Conservation (phyloP, 1,139 yeast genomes). For the Blastobotrys apis region DNA sequence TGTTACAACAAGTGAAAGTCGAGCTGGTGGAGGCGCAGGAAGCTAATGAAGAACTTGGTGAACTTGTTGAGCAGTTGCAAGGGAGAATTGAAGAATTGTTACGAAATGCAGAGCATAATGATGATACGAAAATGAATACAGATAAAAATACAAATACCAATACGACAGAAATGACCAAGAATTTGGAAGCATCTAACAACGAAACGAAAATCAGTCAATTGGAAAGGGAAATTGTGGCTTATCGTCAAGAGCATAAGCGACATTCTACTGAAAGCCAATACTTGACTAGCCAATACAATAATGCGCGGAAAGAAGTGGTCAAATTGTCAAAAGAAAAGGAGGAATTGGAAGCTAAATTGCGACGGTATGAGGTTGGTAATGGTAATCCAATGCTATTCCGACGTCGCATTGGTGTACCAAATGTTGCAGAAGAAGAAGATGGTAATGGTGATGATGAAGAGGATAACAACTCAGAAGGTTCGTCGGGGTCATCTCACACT, state of each 20-base stretch:
- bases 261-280: conserved; percentile 25
- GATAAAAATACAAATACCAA: neutral
- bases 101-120: conserved; percentile 1
- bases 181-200: neutral
- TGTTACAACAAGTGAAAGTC: conserved; percentile 14
- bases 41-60: conserved; percentile 17
- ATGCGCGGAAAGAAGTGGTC: conserved; percentile 20
- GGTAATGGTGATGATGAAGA: conserved; percentile 1
- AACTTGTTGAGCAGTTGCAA: conserved; percentile 17
- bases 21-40: conserved; percentile 14
- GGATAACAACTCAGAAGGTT: neutral
- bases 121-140: neutral
- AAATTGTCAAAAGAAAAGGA: conserved; percentile 15
- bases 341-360: conserved; percentile 13
- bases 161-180: neutral
- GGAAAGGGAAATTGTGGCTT: conserved; percentile 19
- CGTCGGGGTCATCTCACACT: conserved; percentile 1
- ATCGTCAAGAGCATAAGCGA: conserved; percentile 23
- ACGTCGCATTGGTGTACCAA: conserved; percentile 8
- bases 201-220: conserved; percentile 13
- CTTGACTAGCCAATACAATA: conserved; percentile 26
- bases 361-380: conserved; percentile 6
- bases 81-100: conserved; percentile 8
- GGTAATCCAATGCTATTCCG: neutral
- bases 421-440: conserved; percentile 6